A percentile compares a stretch with the other conserved stretches of the same genome.
phyloP scores from a whole-genome alignment of 2,329 filamentous ascomycete species.

The Cladosporium colombiae region DNA sequence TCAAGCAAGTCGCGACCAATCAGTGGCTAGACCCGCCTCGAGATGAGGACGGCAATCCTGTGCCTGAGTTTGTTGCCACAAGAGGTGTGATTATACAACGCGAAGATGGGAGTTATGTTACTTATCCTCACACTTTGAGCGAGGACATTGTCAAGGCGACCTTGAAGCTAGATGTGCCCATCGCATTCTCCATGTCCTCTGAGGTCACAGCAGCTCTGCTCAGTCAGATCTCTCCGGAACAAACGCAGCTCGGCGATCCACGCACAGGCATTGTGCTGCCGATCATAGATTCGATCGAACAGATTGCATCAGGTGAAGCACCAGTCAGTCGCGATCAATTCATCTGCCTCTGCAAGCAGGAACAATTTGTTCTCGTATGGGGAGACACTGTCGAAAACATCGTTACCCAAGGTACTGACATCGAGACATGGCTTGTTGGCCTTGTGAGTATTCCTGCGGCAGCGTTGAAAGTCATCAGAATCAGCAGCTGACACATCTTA shows the following conservation, averaged over 20 bases:
- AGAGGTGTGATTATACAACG: slow-evolving; percentile 20
- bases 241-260: slow-evolving; percentile 17
- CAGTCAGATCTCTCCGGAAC: slow-evolving; percentile 17
- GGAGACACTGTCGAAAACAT: slow-evolving; percentile 21
- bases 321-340: slow-evolving; percentile 13
- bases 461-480: not conserved
- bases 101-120: slow-evolving; percentile 19
- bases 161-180: slow-evolving; percentile 17
- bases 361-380: slow-evolving; percentile 20
- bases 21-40: slow-evolving; percentile 19
- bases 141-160: slow-evolving; percentile 20
- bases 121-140: slow-evolving; percentile 16
- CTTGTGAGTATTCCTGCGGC: slow-evolving; percentile 5
- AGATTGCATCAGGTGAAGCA: slow-evolving; percentile 16
- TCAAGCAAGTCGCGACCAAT: slow-evolving; percentile 17
- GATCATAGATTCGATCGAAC: slow-evolving; percentile 17
- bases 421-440: slow-evolving; percentile 20
- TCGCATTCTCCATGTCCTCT: slow-evolving; percentile 20
- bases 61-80: slow-evolving; percentile 16
- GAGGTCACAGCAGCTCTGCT: slow-evolving; percentile 19
- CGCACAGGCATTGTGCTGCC: slow-evolving; percentile 12
- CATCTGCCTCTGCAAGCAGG: slow-evolving; percentile 19
- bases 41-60: slow-evolving; percentile 16
- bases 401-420: slow-evolving; percentile 15
- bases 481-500: not conserved